These are phyloP conservation scores for Colletotrichum sp. DNA, from an alignment of 2,329 filamentous ascomycete genomes.

Conservation along the genomic window DNA sequence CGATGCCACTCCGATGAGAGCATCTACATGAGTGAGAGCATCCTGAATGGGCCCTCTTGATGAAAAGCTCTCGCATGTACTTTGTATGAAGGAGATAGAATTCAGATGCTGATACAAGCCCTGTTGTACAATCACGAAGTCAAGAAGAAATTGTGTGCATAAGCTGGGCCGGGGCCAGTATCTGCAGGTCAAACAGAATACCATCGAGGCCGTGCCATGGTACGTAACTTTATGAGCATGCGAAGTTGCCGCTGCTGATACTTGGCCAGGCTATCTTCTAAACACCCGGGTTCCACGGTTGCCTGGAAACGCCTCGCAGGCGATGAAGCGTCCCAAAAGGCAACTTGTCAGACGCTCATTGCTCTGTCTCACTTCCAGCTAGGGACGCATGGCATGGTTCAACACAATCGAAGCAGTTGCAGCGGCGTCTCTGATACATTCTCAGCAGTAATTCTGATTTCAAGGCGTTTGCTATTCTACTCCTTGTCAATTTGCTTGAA, in stretches of 20 bases:
- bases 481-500: slow-evolving; percentile 14
- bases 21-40: slow-evolving; percentile 7
- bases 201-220: not conserved
- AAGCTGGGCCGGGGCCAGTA: not conserved
- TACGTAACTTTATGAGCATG: not conserved
- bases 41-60: slow-evolving; percentile 1
- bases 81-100: slow-evolving; percentile 25
- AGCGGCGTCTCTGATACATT: not conserved
- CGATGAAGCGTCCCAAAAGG: not conserved
- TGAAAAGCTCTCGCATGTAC: slow-evolving; percentile 20
- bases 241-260: not conserved
- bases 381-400: not conserved
- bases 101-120: slow-evolving; percentile 14
- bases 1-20: not conserved
- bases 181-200: not conserved
- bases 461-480: not conserved
- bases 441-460: not conserved
- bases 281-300: not conserved
- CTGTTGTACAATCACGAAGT: not conserved
- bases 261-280: not conserved
- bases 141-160: not conserved
- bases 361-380: not conserved
- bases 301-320: not conserved
- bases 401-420: not conserved
- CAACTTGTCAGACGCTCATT: not conserved